A percentile compares a stretch with the other conserved stretches of the same genome.
These are phyloP conservation scores for Glutinoglossum americanum DNA, from an alignment of 495 filamentous ascomycete species.

Conservation along the genomic window DNA sequence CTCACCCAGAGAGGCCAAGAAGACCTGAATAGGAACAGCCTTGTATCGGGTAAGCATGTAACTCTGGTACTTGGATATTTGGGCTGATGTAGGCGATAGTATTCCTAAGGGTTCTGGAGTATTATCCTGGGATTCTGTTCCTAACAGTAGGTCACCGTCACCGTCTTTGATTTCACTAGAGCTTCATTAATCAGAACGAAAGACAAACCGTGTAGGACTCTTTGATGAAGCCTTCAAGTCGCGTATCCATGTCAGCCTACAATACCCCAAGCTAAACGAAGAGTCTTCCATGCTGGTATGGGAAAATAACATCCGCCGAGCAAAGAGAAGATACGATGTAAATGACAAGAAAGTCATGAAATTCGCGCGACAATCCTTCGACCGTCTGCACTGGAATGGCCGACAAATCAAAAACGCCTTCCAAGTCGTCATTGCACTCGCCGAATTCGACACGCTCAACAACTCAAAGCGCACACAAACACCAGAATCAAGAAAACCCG, in stretches of 20 bases:
- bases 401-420: constrained; percentile 26
- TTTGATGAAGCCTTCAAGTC: constrained; percentile 30
- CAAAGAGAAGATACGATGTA: background rate
- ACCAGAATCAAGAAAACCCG: background rate
- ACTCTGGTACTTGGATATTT: background rate
- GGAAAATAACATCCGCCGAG: background rate
- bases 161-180: background rate
- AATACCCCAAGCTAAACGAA: constrained; percentile 9
- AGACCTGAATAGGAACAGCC: background rate
- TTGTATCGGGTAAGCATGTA: background rate
- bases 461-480: background rate
- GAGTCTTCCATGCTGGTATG: constrained; percentile 9
- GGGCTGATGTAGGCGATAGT: constrained; percentile 9
- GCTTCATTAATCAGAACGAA: background rate
- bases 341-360: constrained; percentile 1
- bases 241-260: constrained; percentile 24
- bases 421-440: constrained; percentile 21
- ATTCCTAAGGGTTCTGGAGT: constrained; percentile 28
- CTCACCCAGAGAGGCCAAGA: background rate
- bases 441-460: constrained; percentile 11
- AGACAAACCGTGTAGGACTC: constrained; percentile 24
- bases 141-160: constrained; percentile 16
- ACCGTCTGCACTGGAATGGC: constrained; percentile 20
- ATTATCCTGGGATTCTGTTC: constrained; percentile 28
- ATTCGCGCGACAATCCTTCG: background rate